Evolutionary conservation across 345 rosid species (phyloP).

Genomic region (Gossypium sturtianum): DNA sequence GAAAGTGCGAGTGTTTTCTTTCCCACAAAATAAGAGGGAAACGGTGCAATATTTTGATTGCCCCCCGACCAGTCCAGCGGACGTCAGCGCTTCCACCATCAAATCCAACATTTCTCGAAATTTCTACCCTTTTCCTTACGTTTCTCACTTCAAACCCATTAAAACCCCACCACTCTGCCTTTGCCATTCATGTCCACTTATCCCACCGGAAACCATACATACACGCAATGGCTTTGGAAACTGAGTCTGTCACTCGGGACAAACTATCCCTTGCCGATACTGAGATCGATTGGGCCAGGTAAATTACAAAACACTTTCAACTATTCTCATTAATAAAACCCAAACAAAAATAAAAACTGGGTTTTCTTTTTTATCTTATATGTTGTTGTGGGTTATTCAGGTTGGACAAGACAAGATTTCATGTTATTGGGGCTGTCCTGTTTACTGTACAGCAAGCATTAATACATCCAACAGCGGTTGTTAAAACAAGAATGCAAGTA

Average conservation of each 20-base stretch:
- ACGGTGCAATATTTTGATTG: too few relatives aligned
- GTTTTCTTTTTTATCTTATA: not conserved
- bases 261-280: conserved; percentile 41
- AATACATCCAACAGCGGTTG: conserved; percentile 55
- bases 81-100: too few relatives aligned
- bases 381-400: conserved; percentile 14
- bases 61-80: too few relatives aligned
- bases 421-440: conserved; percentile 48
- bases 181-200: not conserved
- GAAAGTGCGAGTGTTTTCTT: too few relatives aligned
- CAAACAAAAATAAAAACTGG: not conserved
- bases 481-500: conserved; percentile 62
- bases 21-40: too few relatives aligned
- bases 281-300: conserved; percentile 63
- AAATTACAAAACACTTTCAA: not conserved
- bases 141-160: not conserved
- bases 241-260: conserved; percentile 26
- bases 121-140: too few relatives aligned
- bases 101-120: too few relatives aligned
- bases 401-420: conserved; percentile 61
- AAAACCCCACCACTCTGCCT: not conserved
- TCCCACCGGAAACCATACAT: not conserved
- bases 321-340: not conserved
- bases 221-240: conserved; percentile 29
- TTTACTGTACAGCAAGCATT: conserved; percentile 50